phyloP scores from a whole-genome alignment of 768 basidiomycete species.

The Suillus cothurnatus region DNA sequence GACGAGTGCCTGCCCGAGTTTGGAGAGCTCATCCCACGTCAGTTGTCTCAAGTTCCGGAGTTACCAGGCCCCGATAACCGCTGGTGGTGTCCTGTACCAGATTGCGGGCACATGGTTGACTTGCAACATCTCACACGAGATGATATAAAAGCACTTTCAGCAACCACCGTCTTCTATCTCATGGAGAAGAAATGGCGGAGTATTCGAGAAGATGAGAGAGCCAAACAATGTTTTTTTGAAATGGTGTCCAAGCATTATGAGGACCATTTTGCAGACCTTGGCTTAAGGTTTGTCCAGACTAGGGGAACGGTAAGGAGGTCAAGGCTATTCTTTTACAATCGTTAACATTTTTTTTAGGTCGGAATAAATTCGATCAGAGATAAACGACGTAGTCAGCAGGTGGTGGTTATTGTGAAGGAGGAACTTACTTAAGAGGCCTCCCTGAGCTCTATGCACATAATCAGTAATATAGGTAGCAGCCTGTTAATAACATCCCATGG shows the following conservation, averaged over 20 bases:
- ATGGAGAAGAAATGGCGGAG: slow-evolving; percentile 37
- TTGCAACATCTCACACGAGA: slow-evolving; percentile 43
- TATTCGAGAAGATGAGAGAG: slow-evolving; percentile 32
- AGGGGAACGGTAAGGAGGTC: slow-evolving; percentile 22
- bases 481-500: neutral
- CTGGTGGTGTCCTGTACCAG: slow-evolving; percentile 53
- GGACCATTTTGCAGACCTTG: slow-evolving; percentile 24
- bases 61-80: slow-evolving; percentile 45
- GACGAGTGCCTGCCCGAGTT: slow-evolving; percentile 26
- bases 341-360: slow-evolving; percentile 12
- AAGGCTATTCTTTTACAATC: neutral
- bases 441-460: neutral
- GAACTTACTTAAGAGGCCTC: neutral
- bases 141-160: slow-evolving; percentile 28
- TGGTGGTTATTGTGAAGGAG: neutral
- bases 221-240: slow-evolving; percentile 23
- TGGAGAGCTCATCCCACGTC: slow-evolving; percentile 37
- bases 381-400: neutral
- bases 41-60: slow-evolving; percentile 37
- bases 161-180: slow-evolving; percentile 26
- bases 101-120: slow-evolving; percentile 50
- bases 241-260: slow-evolving; percentile 32
- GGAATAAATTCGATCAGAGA: slow-evolving; percentile 15
- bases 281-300: slow-evolving; percentile 17
- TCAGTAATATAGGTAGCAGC: neutral